A percentile compares a stretch with the other conserved stretches of the same genome.
These are phyloP conservation scores for Yarrowia yakushimensis DNA, from an alignment of 805 yeast genomes.

Conservation along the genomic window DNA sequence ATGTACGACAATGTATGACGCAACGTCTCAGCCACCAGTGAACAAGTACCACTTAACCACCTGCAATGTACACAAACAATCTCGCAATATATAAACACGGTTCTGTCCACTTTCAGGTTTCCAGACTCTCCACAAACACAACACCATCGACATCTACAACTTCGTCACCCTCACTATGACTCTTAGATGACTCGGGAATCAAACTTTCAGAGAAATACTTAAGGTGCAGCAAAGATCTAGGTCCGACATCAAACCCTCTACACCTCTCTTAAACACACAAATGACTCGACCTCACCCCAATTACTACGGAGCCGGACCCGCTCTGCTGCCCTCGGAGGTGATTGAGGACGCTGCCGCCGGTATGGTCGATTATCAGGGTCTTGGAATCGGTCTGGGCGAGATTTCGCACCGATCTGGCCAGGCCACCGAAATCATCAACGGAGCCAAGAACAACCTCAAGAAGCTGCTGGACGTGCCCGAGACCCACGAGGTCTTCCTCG, in stretches of 20 bases:
- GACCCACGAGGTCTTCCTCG: constrained; percentile 87
- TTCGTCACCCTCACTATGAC: too few species aligned
- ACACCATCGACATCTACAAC: too few species aligned
- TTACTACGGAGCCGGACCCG: constrained; percentile 99
- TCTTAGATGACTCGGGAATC: constrained; percentile 14
- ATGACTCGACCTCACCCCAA: constrained; percentile 29
- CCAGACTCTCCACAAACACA: background rate
- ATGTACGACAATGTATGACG: constrained; percentile 1
- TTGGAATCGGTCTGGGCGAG: constrained; percentile 89
- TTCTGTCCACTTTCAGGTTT: background rate
- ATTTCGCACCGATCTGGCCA: constrained; percentile 90
- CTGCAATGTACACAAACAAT: too few species aligned
- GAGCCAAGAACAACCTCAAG: constrained; percentile 63
- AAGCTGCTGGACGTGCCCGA: constrained; percentile 76
- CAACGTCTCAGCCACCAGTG: background rate
- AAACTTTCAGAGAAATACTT: background rate
- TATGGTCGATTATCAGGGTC: constrained; percentile 62
- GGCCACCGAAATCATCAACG: constrained; percentile 72
- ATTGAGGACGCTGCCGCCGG: constrained; percentile 85
- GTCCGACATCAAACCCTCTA: background rate
- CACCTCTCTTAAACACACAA: too few species aligned
- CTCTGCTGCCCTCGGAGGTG: constrained; percentile 78
- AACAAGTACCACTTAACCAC: too few species aligned
- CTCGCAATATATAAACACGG: background rate
- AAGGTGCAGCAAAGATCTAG: background rate